Evolutionary conservation across 169 alveolate species (phyloP).

Genomic region (Besnoitia besnoiti): DNA sequence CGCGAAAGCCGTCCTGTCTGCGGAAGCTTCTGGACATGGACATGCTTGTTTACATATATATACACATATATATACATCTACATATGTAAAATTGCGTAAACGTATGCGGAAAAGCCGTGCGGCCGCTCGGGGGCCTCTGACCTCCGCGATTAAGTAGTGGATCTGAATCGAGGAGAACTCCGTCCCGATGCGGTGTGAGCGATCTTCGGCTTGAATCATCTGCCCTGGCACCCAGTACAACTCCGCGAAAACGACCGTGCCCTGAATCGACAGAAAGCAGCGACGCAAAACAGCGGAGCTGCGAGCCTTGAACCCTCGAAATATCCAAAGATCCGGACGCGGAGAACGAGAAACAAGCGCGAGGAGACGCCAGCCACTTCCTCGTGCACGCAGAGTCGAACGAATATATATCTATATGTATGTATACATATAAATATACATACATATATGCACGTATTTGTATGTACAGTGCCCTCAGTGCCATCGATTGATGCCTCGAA

Average conservation of each 20-base stretch:
- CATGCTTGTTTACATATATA: neutral
- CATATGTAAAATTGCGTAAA: neutral
- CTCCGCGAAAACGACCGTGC: slow-evolving; percentile 95
- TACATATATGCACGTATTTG: too few species aligned
- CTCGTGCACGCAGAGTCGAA: too few species aligned
- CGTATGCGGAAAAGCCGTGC: neutral
- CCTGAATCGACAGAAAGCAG: neutral
- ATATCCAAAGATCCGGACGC: too few species aligned
- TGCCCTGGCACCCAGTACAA: slow-evolving; percentile 97
- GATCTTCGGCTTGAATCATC: slow-evolving; percentile 97
- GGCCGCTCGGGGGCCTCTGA: too few species aligned
- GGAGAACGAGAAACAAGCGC: neutral
- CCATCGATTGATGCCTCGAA: too few species aligned
- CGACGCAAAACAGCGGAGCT: neutral
- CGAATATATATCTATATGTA: too few species aligned
- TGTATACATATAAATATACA: too few species aligned
- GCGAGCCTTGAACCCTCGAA: too few species aligned
- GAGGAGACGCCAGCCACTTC: neutral
- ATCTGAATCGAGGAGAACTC: slow-evolving; percentile 79
- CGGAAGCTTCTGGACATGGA: neutral
- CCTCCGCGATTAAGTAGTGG: slow-evolving; percentile 87
- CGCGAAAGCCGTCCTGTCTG: too few species aligned
- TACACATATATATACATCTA: neutral
- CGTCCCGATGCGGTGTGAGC: slow-evolving; percentile 97
- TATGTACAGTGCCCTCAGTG: too few species aligned